Evolutionary conservation across 768 basidiomycete genomes (phyloP), one percentile per base, ranked within the genome.

Genomic region (Sarcodon aspratus): DNA sequence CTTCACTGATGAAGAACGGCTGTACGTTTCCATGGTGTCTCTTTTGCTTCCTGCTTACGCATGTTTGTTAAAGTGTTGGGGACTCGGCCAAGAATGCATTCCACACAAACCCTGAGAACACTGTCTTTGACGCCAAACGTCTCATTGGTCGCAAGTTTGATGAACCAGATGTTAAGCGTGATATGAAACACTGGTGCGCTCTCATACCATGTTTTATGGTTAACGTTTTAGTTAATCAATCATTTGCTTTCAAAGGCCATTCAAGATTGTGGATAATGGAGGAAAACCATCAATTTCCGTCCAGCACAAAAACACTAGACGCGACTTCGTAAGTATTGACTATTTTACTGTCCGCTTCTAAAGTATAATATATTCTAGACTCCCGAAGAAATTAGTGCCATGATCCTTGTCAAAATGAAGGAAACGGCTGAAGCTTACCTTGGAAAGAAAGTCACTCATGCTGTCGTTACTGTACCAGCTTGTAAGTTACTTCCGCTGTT

Each of bases 21-120:
- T 80, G 69, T 67, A 32, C 44, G 62, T 57, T n/a, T 45, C 27
- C 36, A 49, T 36, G 0, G 1, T 17, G 1, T 33, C 0, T 7
- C 0, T 8, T 1, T 27, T 6, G 31, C 9, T n/a, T 49, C 6
- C 6, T 46, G 35, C 32, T 46, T 46, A 10, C 43, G 31, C 44
- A 12, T 45, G n/a, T 11, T 38, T 6, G 49, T 51, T 50, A 46
- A 33, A 73, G 66, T 62, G 87, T 99, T 59, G 95, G 96, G 60
- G 95, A 99, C 65, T 77, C 81, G 51, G 95, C 95, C 40, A 99
- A 99, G 73, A 98, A 99, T 63, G 91, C 92, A 32, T 91, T 81
- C 70, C 82, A 90, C 66, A 74, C 85, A 42, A 91, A 98, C 69
- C 91, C 95, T 15, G 58, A 75, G 56, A 98, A 98, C 70, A 96